A percentile compares a stretch with the other conserved stretches of the same genome.
These are phyloP conservation scores for Irpex sp. DNA, from an alignment of 1,284 basidiomycete species.

Conservation along the genomic window DNA sequence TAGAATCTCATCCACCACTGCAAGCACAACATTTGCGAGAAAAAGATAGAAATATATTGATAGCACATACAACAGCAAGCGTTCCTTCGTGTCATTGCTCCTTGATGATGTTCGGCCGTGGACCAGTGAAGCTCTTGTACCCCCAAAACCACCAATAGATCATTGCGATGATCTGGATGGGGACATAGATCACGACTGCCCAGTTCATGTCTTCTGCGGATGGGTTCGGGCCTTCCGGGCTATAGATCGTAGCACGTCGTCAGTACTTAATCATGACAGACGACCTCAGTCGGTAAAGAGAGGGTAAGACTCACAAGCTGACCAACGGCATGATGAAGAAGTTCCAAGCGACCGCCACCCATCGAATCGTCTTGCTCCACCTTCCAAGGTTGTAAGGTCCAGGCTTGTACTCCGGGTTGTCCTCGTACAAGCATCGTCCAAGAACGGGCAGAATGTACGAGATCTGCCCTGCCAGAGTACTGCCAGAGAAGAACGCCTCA, in stretches of 20 bases:
- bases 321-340: slow-evolving; percentile 18
- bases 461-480: slow-evolving; percentile 16
- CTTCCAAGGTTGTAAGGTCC: slow-evolving; percentile 17
- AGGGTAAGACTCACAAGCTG: slow-evolving; percentile 13
- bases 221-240: slow-evolving; percentile 15
- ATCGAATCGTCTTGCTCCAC: slow-evolving; percentile 10
- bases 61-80: neutral
- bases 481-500: slow-evolving; percentile 18
- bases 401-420: slow-evolving; percentile 14
- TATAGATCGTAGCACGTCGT: neutral
- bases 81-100: neutral
- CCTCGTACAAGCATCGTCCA: slow-evolving; percentile 15
- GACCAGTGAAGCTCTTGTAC: slow-evolving; percentile 15
- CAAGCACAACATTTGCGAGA: too few species aligned
- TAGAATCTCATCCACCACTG: neutral
- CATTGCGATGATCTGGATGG: slow-evolving; percentile 16
- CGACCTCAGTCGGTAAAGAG: neutral
- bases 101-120: slow-evolving; percentile 10
- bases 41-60: neutral
- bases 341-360: slow-evolving; percentile 15
- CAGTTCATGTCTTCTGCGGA: slow-evolving; percentile 16
- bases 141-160: slow-evolving; percentile 17
- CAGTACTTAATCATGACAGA: neutral
- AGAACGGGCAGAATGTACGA: slow-evolving; percentile 17
- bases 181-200: slow-evolving; percentile 16